Evolutionary conservation across 352 stramenopile species (phyloP), one percentile per base, ranked within the genome.

Genomic region (Phytophthora sojae): DNA sequence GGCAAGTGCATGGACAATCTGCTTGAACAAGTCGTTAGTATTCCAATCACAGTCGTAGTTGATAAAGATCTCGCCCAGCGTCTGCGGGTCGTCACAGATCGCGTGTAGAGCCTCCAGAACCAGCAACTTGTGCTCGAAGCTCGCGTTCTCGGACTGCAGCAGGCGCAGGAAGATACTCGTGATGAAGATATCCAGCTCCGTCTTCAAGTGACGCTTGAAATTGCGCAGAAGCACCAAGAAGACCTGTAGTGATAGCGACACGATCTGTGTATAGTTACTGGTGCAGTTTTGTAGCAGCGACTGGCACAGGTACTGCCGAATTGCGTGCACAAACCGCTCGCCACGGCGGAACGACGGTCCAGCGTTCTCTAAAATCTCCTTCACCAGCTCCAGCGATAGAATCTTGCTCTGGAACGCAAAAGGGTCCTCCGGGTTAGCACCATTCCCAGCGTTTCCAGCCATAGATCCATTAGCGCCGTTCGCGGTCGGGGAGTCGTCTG

Each of bases 31-130:
- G 75, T 99, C 96, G 32, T 97, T 96, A 1, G 81, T 93, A 81
- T 99, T 95, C 78, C 98, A 98, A 77, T 99, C 98, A 70, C 98
- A 99, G 75, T 99, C 98, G 81, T 99, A 99, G 73, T 99, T 99
- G 21, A 99, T 81, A 71, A 99, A 99, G 51, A 99, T 95, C 73
- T 99, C 97, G 1, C 98, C 93, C 3, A 99, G 81, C 17, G 97
- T 93, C 44, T 90, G 76, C 35, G 96, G 88, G 78, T 99, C 97
- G 47, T 96, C 87, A 77, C 96, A 99, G 9, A 99, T 90, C 9
- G 94, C 90, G 52, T 95, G 90, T 21, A 99, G 88, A n/a, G 97
- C 91, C 79, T 99, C 96, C 3, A 99, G 82, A 29, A 99, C 97
- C 6, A 99, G 77, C 66, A 97, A 82, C 72, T 99, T 99, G 83